Percentiles rank a stretch among this genome's conserved stretches.
These are phyloP conservation scores for Hymenoscyphus infarciens DNA, from an alignment of 2,329 filamentous ascomycete genomes.

Conservation along the genomic window DNA sequence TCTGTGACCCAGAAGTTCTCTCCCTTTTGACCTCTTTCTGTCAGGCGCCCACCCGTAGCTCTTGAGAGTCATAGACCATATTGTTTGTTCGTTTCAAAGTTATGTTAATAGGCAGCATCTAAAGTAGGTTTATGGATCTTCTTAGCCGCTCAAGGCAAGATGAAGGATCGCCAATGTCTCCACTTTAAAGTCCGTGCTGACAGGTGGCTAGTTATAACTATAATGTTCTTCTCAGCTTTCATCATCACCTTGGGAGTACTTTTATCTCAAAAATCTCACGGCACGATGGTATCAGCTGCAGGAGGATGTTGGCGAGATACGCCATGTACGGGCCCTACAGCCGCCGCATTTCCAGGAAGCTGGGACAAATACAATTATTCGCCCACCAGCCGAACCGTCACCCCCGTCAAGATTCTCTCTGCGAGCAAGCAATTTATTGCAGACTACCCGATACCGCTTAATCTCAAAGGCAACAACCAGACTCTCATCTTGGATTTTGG, in stretches of 20 bases:
- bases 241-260: conserved; percentile 8
- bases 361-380: conserved; percentile 59
- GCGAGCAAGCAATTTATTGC: conserved; percentile 38
- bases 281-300: conserved; percentile 10
- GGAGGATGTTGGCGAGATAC: conserved; percentile 53
- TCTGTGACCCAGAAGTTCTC: neutral
- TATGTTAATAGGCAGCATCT: conserved; percentile 6
- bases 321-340: conserved; percentile 46
- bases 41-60: neutral
- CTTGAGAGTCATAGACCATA: neutral
- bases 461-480: conserved; percentile 42
- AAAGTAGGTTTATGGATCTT: neutral
- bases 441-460: conserved; percentile 25
- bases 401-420: conserved; percentile 36
- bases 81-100: neutral
- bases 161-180: conserved; percentile 2
- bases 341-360: conserved; percentile 50
- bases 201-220: conserved; percentile 6
- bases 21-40: conserved; percentile 1
- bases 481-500: conserved; percentile 58
- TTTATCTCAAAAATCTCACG: conserved; percentile 7
- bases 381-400: conserved; percentile 48
- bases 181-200: conserved; percentile 5
- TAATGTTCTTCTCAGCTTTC: conserved; percentile 11
- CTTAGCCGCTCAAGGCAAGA: neutral